Evolutionary conservation across 2,329 filamentous ascomycete genomes (phyloP), one percentile per base, ranked within the genome.

Genomic region (Microdochium nivale): DNA sequence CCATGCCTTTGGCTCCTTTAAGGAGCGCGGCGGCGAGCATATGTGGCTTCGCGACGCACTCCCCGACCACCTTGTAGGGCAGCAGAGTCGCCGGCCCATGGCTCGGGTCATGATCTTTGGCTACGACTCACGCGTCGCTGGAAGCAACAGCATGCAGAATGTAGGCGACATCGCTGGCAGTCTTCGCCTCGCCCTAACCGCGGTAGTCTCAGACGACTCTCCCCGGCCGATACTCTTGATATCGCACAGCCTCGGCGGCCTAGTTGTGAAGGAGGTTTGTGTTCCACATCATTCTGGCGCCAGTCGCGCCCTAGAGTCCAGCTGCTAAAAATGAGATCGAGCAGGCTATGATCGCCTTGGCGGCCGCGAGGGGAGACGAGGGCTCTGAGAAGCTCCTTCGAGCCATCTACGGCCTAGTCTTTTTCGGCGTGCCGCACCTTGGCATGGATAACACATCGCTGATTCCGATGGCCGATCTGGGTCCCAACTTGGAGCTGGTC

Each of bases 31-130:
- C 10, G 58, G 57, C 2, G 16, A 43, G 5, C 52, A 61, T 37
- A 63, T 65, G 62, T 66, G 64, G 64, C 53, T 66, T 13, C 57
- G 59, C 24, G 63, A 66, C 50, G 32, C 57, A 1, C 59, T 66
- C 2, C 56, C 59, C 1, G 25, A 52, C 9, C 54, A 65, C 49
- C 23, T 65, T 14, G 33, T 16, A 3, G 23, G 35, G 19, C 25
- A 49, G 19, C 25, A 25, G 24, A 47, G 11, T 16, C 24, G 8
- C 11, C 33, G 25, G 11, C 49, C 52, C 4, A 47, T 30, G 1
- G 59, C 57, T 3, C 54, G 61, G 11, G 54, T 67, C 1, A 53
- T 65, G 27, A 58, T 55, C 10, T 65, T 62, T 51, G 62, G 64
- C 19, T 64, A 65, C 44, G 54, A 60, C 3, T 57, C 60, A 25